Base-by-base conservation (phyloP, 495 filamentous ascomycete genomes). In the Podospora fimiseda region DNA sequence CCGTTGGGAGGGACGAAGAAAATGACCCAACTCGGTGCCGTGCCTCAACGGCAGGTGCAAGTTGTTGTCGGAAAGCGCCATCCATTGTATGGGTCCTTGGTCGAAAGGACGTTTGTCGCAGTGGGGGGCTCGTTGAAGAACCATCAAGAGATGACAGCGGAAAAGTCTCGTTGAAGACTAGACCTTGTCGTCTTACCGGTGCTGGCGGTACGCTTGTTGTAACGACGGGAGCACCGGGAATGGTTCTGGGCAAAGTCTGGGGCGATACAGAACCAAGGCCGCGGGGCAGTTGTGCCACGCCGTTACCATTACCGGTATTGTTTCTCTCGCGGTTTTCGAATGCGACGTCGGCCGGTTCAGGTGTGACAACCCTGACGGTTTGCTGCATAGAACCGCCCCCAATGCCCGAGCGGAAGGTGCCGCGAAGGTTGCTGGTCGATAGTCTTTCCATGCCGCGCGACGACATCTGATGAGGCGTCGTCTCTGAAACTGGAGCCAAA, bases 21-120 rank as follows among this genome's bases (percentile, higher is more conserved):
- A 79, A 76, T n/a, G 76, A 79, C 27, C 77, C 75, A 15, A 80
- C 70, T n/a, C 76, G 66, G 54, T 76, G 70, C 11, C 76, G 69
- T 33, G 60, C 60, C 49, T 77, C 76, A 19, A 60, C 57, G 11
- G 66, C 43, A 14, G 67, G 61, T 13, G 55, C 57, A 20, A 71
- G 60, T 22, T 71, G 68, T 50, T 73, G 74, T 20, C 77, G 75
- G 43, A 73, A 61, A 22, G 74, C 66, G 37, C 75, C 70, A 36
- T 79, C 75, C 66, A 80, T 70, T 18, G 77, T 80, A 42, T 74
- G 72, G 15, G 76, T 81, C 36, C 77, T 65, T 18, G 76, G 74
- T 45, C 78, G 59, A 37, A 74, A 69, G 33, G 65, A 62, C n/a
- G 62, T 53, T 33, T 55, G 61, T 15, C 67, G 69, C 16, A 61